Evolutionary conservation across 2,329 filamentous ascomycete genomes (phyloP), one percentile per base, ranked within the genome.

Genomic region (Beauveria scarabaeidicola): DNA sequence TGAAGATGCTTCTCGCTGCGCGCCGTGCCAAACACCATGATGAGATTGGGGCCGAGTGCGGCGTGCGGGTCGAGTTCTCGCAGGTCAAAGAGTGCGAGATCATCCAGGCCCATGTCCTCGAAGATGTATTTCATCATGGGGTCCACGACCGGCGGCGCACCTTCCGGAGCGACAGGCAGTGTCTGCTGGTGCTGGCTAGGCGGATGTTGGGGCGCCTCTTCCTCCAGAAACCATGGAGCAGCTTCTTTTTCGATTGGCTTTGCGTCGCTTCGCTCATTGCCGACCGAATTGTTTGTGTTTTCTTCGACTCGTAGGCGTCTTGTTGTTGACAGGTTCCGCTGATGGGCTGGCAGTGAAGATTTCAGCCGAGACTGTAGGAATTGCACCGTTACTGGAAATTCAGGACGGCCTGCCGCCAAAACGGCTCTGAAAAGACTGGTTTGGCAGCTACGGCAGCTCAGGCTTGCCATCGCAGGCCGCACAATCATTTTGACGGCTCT

Each of bases 1-100:
- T 96, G 93, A 40, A 99, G 78, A 75, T 99, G 94, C 56, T 93
- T 91, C 72, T 97, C 90, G 67, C 90, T 95, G 61, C 94, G 87
- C 15, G 93, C 90, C 9, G 91, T 96, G 44, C 89, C 91, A 64
- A 99, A 85, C 32, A 99, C 75, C 94, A 97, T 97, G 58, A 99
- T 81, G 29, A 97, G 80, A 67, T 93, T 92, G 2, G 90, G 84
- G 1, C 94, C 94, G 1, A 99, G 81, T 0, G 92, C 92, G 0
- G 93, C 87, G 0, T 92, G 89, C 1, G 92, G 91, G 66, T 97
- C 89, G 53, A 97, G 80, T 41, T 83, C 77, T 60, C 94, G 90
- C 36, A 99, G 79, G 69, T 99, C 94, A 52, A 96, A 78, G 6
- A 99, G 74, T 1, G 80, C 80, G 51, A 99, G 78, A 60, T 91